These are phyloP conservation scores for Linnemannia zychae DNA, from an alignment of 192 early-diverging fungal genomes.

Conservation along the genomic window DNA sequence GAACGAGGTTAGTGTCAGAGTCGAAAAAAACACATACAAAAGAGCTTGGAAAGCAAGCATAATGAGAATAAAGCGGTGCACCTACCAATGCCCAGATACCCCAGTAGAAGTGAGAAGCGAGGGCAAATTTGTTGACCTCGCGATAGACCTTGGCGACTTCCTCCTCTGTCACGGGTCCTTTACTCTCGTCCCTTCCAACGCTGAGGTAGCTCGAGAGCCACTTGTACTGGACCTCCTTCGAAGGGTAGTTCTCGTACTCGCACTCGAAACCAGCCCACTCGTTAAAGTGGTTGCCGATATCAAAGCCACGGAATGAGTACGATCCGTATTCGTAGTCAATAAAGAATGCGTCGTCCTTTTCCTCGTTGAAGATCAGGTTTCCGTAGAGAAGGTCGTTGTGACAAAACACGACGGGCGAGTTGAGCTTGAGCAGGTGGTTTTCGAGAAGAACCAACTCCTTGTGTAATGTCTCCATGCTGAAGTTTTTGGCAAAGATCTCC, in stretches of 20 bases:
- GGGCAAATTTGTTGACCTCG: constrained; percentile 86
- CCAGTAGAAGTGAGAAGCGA: constrained; percentile 97
- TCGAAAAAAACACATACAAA: not conserved
- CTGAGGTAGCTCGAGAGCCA: constrained; percentile 87
- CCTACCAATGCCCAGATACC: constrained; percentile 78
- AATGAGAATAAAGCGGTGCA: not conserved
- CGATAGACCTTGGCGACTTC: constrained; percentile 74
- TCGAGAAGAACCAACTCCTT: constrained; percentile 68
- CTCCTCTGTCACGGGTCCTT: constrained; percentile 35
- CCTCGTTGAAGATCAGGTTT: constrained; percentile 86
- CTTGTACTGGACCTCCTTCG: constrained; percentile 72
- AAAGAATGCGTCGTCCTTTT: constrained; percentile 74
- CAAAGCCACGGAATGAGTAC: constrained; percentile 89
- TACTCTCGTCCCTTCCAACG: constrained; percentile 47
- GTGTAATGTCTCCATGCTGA: constrained; percentile 59
- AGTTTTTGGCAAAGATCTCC: constrained; percentile 67
- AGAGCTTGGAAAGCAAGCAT: not conserved
- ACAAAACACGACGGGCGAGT: constrained; percentile 89
- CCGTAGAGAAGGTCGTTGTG: constrained; percentile 95
- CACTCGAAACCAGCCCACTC: constrained; percentile 94
- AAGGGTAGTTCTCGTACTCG: constrained; percentile 88
- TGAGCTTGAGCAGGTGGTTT: constrained; percentile 63
- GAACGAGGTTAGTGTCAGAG: not conserved
- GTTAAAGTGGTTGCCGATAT: constrained; percentile 97
- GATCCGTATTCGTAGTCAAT: constrained; percentile 97